Evolutionary conservation across 345 rosid genomes (phyloP).

Genomic region (Cardamine occulta): DNA sequence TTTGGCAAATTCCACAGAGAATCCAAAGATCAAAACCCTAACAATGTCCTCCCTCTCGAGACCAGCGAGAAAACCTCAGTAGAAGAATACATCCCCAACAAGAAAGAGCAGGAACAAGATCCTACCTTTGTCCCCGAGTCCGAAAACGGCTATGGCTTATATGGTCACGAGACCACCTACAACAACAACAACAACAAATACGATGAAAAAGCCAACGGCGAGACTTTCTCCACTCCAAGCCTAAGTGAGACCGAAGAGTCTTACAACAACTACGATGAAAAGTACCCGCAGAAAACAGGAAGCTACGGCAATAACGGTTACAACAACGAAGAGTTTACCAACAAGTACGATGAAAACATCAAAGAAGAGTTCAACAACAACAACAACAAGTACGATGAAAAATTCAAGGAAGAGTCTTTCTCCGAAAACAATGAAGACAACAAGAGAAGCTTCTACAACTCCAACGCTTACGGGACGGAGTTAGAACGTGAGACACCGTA

Average conservation of each 20-base stretch:
- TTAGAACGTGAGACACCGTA: slow-evolving; percentile 41
- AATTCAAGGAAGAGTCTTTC: slow-evolving; percentile 22
- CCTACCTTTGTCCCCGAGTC: slow-evolving; percentile 45
- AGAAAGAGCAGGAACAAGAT: slow-evolving; percentile 42
- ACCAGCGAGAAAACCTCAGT: slow-evolving; percentile 40
- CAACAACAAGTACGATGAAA: slow-evolving; percentile 21
- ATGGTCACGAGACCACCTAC: slow-evolving; percentile 45
- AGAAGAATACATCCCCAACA: slow-evolving; percentile 32
- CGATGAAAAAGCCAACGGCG: slow-evolving; percentile 33
- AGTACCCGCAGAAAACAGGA: slow-evolving; percentile 38
- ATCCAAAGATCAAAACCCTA: slow-evolving; percentile 35
- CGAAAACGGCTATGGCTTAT: slow-evolving; percentile 43
- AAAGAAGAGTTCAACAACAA: slow-evolving; percentile 23
- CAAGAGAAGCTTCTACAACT: slow-evolving; percentile 36
- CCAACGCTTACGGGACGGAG: slow-evolving; percentile 43
- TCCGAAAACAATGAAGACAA: slow-evolving; percentile 30
- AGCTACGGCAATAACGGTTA: slow-evolving; percentile 31
- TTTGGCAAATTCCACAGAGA: slow-evolving; percentile 48
- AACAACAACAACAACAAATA: slow-evolving; percentile 37
- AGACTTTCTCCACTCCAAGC: slow-evolving; percentile 43
- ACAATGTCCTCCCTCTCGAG: slow-evolving; percentile 35
- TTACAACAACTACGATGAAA: slow-evolving; percentile 39
- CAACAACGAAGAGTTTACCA: slow-evolving; percentile 23
- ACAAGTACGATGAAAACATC: slow-evolving; percentile 17
- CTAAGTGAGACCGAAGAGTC: slow-evolving; percentile 39